Conservation (phyloP, 2,329 filamentous ascomycete species). For the Stemphylium lycopersici region DNA sequence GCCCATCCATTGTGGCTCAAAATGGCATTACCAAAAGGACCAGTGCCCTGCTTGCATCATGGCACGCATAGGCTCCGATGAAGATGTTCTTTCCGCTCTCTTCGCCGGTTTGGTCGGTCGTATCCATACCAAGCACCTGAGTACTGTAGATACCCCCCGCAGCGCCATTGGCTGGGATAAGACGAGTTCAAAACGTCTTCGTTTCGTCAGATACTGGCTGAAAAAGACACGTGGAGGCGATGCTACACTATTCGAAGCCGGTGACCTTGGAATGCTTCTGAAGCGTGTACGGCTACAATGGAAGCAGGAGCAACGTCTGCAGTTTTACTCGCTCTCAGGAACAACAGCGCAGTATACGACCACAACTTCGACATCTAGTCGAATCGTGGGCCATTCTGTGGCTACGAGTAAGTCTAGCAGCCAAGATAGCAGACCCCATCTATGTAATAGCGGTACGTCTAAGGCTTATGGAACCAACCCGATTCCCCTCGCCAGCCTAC, state of each 20-base stretch:
- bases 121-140: slow-evolving; percentile 6
- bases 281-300: slow-evolving; percentile 17
- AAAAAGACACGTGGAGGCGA: slow-evolving; percentile 13
- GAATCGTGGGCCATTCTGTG: background rate
- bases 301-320: slow-evolving; percentile 5
- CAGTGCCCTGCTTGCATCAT: slow-evolving; percentile 41
- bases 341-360: background rate
- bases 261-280: slow-evolving; percentile 30
- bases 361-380: background rate
- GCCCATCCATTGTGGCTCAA: slow-evolving; percentile 20
- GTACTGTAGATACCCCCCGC: background rate
- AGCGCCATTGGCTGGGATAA: slow-evolving; percentile 14
- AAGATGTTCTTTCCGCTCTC: slow-evolving; percentile 30
- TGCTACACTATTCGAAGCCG: slow-evolving; percentile 19
- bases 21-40: slow-evolving; percentile 32
- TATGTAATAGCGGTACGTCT: background rate
- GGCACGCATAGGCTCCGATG: slow-evolving; percentile 35
- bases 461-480: background rate
- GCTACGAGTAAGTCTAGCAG: background rate
- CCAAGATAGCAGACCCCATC: background rate
- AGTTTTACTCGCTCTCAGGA: background rate
- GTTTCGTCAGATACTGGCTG: slow-evolving; percentile 36
- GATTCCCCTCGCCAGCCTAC: background rate
- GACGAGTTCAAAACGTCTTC: slow-evolving; percentile 27
- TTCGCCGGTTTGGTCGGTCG: slow-evolving; percentile 35